Evolutionary conservation across 805 yeast genomes (phyloP), one percentile per base, ranked within the genome.

Genomic region (Candida quercuum): DNA sequence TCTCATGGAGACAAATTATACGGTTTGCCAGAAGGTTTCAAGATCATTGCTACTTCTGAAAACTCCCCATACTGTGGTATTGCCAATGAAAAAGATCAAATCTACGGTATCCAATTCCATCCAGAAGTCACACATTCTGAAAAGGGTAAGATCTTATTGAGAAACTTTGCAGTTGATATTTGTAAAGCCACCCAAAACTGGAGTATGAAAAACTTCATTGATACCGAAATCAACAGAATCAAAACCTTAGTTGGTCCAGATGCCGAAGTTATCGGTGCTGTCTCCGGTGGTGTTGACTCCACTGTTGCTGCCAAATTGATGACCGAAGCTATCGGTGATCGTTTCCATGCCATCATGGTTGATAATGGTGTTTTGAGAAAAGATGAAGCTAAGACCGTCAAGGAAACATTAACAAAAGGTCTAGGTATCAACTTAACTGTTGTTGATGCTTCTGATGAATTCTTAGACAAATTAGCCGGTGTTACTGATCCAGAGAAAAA

Each of bases 261-360:
- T 40, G 98, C 96, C 40, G 98, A 93, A 69, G 99, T 93, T 48
- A 93, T 93, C 59, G 99, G 99, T 68, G 99, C 99, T 39, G 99
- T 93, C 48, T 87, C 96, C 37, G 99, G 99, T 57, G 99, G 99
- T 72, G 99, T 93, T 46, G 99, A 93, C 68, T 93, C 99, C 36
- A 93, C 99, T 34, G 99, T 93, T 43, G 99, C 97, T 49, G 97
- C 99, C 48, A 93, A 91, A 73, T 76, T 93, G 60, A 84, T 93
- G 95, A 82, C 87, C 48, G 96, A 86, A 70, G 99, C 99, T 49
- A 93, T 93, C 64, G 99, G 99, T 60, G 93, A 86, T 57, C 79
- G 99, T 63, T 93, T 93, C 84, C 99, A 93, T 58, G 99, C 99
- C 42, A 89, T 93, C 56, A 76, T 87, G 59, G 99, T 93, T 46